These are phyloP conservation scores for Paratinospora sagittata DNA, from an alignment of 164 flowering plant genomes.

Conservation along the genomic window DNA sequence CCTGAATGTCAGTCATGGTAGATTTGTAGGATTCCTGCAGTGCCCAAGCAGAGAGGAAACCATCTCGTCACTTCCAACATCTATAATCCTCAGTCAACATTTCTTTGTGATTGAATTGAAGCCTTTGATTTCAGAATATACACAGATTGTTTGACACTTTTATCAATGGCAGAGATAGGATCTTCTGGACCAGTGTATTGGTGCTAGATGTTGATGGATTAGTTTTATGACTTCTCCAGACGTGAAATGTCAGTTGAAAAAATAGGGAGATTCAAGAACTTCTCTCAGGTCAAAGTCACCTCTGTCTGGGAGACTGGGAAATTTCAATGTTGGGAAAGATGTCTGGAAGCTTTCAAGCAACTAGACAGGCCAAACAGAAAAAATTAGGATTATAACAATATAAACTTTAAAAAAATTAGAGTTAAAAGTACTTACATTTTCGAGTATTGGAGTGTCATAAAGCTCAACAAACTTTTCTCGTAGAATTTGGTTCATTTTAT, in stretches of 20 bases:
- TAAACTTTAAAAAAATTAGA: not conserved
- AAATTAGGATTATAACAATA: not conserved
- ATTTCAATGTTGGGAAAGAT: conserved; percentile 53
- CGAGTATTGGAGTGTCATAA: conserved; percentile 71
- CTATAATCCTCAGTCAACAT: too few species aligned
- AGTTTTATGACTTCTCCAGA: not conserved
- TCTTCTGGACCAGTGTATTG: not conserved
- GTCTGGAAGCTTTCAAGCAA: conserved; percentile 75
- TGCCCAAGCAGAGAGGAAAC: too few species aligned
- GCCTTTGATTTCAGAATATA: not conserved
- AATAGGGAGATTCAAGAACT: conserved; percentile 75
- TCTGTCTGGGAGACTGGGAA: conserved; percentile 80
- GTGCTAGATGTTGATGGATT: not conserved
- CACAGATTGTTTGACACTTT: not conserved
- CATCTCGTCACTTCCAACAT: too few species aligned
- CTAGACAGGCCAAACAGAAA: conserved; percentile 29
- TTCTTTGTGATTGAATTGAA: not conserved
- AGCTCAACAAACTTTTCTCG: conserved; percentile 90
- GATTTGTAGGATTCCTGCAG: too few species aligned
- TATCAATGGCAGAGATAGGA: not conserved
- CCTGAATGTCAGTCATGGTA: too few species aligned
- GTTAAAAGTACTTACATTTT: conserved; percentile 49
- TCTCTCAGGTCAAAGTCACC: conserved; percentile 67
- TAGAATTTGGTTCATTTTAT: conserved; percentile 72
- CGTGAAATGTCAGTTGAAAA: conserved; percentile 56